Base-by-base conservation (phyloP, 2,329 filamentous ascomycete genomes). In the Alternaria sp. region DNA sequence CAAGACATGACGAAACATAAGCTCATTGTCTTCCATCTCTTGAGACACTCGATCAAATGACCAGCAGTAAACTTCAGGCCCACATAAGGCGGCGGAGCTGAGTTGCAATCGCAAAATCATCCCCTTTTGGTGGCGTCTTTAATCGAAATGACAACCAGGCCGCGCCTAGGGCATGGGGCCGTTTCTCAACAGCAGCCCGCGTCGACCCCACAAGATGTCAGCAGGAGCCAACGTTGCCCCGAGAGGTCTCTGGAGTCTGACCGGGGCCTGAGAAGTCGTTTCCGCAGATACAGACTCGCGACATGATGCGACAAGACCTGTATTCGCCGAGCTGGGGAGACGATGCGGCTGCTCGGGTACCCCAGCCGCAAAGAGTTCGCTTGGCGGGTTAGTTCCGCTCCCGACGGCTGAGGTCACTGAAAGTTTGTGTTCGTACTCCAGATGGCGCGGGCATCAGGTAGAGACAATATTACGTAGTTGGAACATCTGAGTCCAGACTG, bases 71-170 rank as follows among this genome's bases (percentile, higher is more conserved):
- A 49, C 21, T 3, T 43, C 12, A 45, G 58, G 26, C 51, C 41
- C 47, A 30, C 54, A 12, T 21, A 21, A 12, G 28, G 43, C 18
- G 28, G 54, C 26, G 54, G n/a, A 28, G 55, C 55, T 30, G n/a
- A 58, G 46, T 21, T 26, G 14, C n/a, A 55, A 60, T 30, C 49
- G 18, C 49, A 23, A 26, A 45, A 14, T 25, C 14, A 41, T 44
- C 14, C 56, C 41, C 55, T 50, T 59, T 50, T 59, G 28, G 63
- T 66, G 63, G 63, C 60, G 56, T 49, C 33, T n/a, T 56, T 58
- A 60, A 33, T 60, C 53, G 41, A 57, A 64, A 60, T 59, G 60
- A 60, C 47, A 30, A 15, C 30, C 44, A 20, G 33, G 57, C 49
- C 55, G 30, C 41, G 37, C 44, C 15, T 43, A 49, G 60, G 30